phyloP scores from a whole-genome alignment of 257 asterid species.

The Gentiana straminea region DNA sequence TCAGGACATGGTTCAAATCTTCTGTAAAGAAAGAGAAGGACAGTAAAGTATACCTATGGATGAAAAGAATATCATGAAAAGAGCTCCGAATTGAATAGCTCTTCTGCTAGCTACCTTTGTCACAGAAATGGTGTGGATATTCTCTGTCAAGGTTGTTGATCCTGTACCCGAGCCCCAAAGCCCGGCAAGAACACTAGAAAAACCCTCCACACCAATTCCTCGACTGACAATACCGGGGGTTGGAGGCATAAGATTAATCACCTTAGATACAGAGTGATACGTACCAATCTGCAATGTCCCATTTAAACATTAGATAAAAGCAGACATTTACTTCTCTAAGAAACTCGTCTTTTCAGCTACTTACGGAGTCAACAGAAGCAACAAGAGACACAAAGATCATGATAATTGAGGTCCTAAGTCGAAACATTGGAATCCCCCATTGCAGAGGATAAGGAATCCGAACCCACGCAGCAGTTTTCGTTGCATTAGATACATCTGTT shows the following conservation, averaged over 20 bases:
- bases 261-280: conserved; percentile 65
- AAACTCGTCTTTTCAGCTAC: conserved; percentile 14
- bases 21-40: not conserved
- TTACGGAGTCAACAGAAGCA: conserved; percentile 85
- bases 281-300: conserved; percentile 58
- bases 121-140: conserved; percentile 60
- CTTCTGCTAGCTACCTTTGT: conserved; percentile 81
- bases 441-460: conserved; percentile 93
- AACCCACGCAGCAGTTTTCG: conserved; percentile 92
- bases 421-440: conserved; percentile 95
- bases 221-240: conserved; percentile 82
- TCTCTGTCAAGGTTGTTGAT: conserved; percentile 83
- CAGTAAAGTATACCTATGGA: conserved; percentile 47
- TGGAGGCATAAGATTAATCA: conserved; percentile 64
- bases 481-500: conserved; percentile 90
- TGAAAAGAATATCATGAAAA: conserved; percentile 71
- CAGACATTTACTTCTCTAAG: not conserved
- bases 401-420: conserved; percentile 68
- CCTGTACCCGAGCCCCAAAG: conserved; percentile 98
- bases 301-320: conserved; percentile 3
- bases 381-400: conserved; percentile 74
- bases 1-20: not conserved
- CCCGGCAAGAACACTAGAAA: conserved; percentile 90
- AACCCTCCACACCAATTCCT: conserved; percentile 91
- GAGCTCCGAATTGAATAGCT: conserved; percentile 70